Evolutionary conservation across 2,329 filamentous ascomycete species (phyloP), one percentile per base, ranked within the genome.

Genomic region (Ciborinia camelliae): DNA sequence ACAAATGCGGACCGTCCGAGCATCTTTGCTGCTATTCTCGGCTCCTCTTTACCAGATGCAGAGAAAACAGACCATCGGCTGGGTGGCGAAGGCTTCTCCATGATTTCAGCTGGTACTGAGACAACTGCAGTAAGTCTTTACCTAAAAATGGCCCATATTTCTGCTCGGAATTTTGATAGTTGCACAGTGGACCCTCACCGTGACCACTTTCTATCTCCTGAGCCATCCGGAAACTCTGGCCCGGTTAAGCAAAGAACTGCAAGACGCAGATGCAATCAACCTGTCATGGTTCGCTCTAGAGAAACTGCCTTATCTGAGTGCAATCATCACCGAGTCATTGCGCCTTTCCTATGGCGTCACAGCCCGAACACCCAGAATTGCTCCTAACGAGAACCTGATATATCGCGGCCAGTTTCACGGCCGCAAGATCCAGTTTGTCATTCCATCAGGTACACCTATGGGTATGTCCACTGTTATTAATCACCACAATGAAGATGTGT

Each of bases 391-490:
- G 26, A 23, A 50, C 14, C 26, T 50, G 26, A 50, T 3, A 3
- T 50, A 50, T 28, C 23, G 23, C 2, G 23, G 23, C 14, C 26
- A 23, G 1, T 28, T 15, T 2, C 26, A 50, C 26, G 47, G 23
- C 0, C 23, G 15, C 23, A 50, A 50, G 47, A 50, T 50, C 1
- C 35, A 37, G 35, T 37, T 37, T 10, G 14, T 37, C 35, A 37
- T 37, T 10, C 47, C 47, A 3, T 14, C 47, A 1, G 47, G 47
- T 2, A 50, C 47, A 50, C 47, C 47, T 18, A 50, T 50, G 1
- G 57, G 48, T 10, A 77, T 78, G 76, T 72, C 71, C 26, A 69
- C 73, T 2, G 74, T 71, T 68, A 68, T 68, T 8, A 69, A 77
- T 62, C 73, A 78, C 51, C 72, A 72, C 39, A 70, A 76, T 53